Evolutionary conservation across 345 rosid genomes (phyloP).

Genomic region (Pugionium cornutum): DNA sequence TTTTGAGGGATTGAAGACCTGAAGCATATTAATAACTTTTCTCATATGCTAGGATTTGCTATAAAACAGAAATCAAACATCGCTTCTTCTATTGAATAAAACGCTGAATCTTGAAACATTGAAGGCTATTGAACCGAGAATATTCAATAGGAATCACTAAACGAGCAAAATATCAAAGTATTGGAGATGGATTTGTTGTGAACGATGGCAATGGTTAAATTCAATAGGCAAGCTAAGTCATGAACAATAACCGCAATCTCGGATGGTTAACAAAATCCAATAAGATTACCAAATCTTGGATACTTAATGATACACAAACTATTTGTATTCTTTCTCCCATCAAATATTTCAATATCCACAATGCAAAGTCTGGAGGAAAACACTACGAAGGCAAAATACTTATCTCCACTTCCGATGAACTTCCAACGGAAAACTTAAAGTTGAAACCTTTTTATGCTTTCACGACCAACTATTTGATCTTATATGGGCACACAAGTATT

Average conservation of each 20-base stretch:
- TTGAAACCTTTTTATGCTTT: neutral
- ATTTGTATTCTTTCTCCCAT: no score
- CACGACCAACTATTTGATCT: neutral
- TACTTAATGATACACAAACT: no score
- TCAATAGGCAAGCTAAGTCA: neutral
- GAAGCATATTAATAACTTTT: constrained; percentile 9
- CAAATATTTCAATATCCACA: no score
- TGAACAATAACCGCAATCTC: neutral
- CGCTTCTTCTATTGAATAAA: neutral
- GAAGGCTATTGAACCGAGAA: neutral
- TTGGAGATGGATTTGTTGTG: no score
- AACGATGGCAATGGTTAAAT: neutral
- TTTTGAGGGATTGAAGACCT: constrained; percentile 31
- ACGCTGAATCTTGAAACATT: constrained; percentile 14
- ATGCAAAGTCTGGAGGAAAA: neutral
- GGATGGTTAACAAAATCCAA: neutral
- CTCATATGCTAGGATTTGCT: neutral
- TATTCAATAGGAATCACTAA: neutral
- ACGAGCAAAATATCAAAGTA: no score
- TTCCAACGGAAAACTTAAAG: neutral
- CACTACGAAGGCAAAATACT: neutral
- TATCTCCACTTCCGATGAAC: neutral
- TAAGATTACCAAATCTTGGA: neutral
- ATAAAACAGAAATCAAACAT: neutral
- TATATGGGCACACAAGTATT: neutral